Evolutionary conservation across 1,284 basidiomycete species (phyloP).

Genomic region (Stereum hirsutum): DNA sequence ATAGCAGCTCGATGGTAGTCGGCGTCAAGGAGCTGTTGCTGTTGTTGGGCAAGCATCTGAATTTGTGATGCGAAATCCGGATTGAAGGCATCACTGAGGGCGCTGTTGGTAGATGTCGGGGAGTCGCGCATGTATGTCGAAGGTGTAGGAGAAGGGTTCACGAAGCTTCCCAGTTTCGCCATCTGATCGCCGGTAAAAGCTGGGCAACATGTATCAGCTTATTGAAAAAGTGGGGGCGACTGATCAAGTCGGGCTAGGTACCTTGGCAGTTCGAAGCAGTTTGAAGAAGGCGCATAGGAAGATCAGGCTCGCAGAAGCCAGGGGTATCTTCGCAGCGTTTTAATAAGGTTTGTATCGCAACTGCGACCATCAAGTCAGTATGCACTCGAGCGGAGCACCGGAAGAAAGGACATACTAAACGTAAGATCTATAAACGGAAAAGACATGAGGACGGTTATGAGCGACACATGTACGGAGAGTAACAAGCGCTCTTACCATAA

Average conservation of each 20-base stretch:
- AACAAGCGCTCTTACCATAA: constrained; percentile 39
- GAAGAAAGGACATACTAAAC: constrained; percentile 11
- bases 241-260: too few relatives aligned
- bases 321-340: constrained; percentile 26
- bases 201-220: constrained; percentile 15
- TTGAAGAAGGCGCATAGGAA: constrained; percentile 42
- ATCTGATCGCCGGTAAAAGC: constrained; percentile 57
- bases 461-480: not conserved
- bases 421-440: constrained; percentile 17
- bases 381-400: not conserved
- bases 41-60: too few relatives aligned
- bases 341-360: constrained; percentile 24
- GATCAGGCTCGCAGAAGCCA: constrained; percentile 24
- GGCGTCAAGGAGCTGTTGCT: not conserved
- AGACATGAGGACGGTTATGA: not conserved
- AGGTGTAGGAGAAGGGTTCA: constrained; percentile 14
- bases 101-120: constrained; percentile 17
- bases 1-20: constrained; percentile 3
- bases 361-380: constrained; percentile 12
- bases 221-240: not conserved
- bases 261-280: constrained; percentile 48
- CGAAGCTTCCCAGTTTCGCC: constrained; percentile 27
- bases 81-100: constrained; percentile 14
- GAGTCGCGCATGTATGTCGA: too few relatives aligned
- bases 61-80: constrained; percentile 6